Evolutionary conservation across 768 basidiomycete species (phyloP).

Genomic region (Ephemerocybe angulata): DNA sequence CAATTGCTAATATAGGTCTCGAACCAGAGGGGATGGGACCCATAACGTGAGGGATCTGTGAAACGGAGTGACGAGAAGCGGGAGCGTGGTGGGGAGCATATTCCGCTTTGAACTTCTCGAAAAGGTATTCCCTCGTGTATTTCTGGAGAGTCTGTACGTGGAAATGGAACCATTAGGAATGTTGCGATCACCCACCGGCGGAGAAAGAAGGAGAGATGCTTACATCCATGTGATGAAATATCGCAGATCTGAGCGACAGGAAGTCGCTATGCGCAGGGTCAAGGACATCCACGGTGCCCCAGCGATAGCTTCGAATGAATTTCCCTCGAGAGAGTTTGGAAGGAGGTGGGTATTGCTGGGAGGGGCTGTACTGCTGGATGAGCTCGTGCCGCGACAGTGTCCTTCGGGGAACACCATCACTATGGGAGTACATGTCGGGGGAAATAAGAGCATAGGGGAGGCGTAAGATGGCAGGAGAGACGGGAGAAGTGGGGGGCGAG

Average conservation of each 20-base stretch:
- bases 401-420: slow-evolving; percentile 66
- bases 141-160: slow-evolving; percentile 69
- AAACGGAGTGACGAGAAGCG: slow-evolving; percentile 39
- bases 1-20: slow-evolving; percentile 33
- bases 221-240: slow-evolving; percentile 90
- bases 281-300: slow-evolving; percentile 80
- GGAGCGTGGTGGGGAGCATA: slow-evolving; percentile 40
- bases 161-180: slow-evolving; percentile 15
- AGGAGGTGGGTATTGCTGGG: slow-evolving; percentile 36
- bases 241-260: slow-evolving; percentile 65
- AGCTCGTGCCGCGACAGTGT: slow-evolving; percentile 66
- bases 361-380: slow-evolving; percentile 68
- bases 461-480: slow-evolving; percentile 54
- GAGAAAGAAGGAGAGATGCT: slow-evolving; percentile 23
- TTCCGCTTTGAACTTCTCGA: slow-evolving; percentile 69
- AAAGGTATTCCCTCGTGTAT: slow-evolving; percentile 80
- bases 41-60: slow-evolving; percentile 47
- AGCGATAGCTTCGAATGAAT: slow-evolving; percentile 72
- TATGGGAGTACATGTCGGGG: slow-evolving; percentile 80
- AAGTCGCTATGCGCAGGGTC: slow-evolving; percentile 83
- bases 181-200: slow-evolving; percentile 8
- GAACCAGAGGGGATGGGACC: slow-evolving; percentile 37
- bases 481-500: slow-evolving; percentile 69
- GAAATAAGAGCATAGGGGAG: slow-evolving; percentile 84
- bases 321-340: slow-evolving; percentile 56